Evolutionary conservation across 306 rosid genomes (phyloP), one percentile per base, ranked within the genome.

Genomic region (Lathyrus tuberosus): DNA sequence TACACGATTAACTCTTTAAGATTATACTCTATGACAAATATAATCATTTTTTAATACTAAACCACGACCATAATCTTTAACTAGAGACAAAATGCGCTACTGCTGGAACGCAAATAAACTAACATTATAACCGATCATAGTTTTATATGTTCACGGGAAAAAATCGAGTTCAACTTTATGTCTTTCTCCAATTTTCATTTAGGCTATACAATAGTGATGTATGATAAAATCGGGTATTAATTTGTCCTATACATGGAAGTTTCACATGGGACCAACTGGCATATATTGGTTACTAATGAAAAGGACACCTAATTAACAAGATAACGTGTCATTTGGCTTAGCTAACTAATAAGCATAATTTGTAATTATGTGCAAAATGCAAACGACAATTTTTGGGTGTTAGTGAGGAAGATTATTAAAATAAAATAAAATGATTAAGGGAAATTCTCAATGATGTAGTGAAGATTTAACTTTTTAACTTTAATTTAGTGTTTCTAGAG

Each of bases 61-160:
- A 17, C 30, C 22, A 14, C 15, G 8, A 53, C 48, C 63, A 24
- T 17, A 24, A 54, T 73, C 30, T 68, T 42, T 15, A 60, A 54
- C 26, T 69, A 69, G 33, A 74, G 76, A 79, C 83, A 69, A 74
- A 79, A 9, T 40, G 38, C 33, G 49, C 54, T 14, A 20, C 69
- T 56, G 58, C 61, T 79, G 66, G 59, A 69, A 58, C 10, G 16
- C 69, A 70, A 62, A 63, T 65, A 65, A 64, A 5, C 11, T n/a
- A 56, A 20, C 22, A 20, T 20, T 20, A 20, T 20, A 20, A 20
- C 22, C 22, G 22, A 20, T 20, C 22, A 20, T 20, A 20, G 22
- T 20, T 20, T 20, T 20, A 20, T 20, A 20, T 20, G 1, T 0
- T 20, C 22, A 20, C 22, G 41, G 22, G 28, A 66, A 40, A 58